Percentiles rank a stretch among this genome's conserved stretches.
Evolutionary conservation across 257 asterid genomes (phyloP).

Genomic region (Parsonsia alboflavescens): DNA sequence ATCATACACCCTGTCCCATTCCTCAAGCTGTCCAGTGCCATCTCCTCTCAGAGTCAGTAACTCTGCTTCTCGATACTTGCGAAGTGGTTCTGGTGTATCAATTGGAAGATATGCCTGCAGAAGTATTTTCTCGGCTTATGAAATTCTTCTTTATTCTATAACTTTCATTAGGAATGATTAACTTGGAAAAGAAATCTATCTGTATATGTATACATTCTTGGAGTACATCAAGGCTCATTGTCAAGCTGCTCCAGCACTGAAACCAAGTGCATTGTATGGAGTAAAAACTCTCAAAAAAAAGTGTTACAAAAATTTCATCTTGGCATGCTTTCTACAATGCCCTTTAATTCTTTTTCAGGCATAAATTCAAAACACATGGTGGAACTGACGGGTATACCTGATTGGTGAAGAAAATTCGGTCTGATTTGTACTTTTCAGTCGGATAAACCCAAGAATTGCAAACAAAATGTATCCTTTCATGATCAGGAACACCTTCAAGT

Average conservation of each 20-base stretch:
- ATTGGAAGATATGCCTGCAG: slow-evolving; percentile 65
- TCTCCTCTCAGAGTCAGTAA: slow-evolving; percentile 53
- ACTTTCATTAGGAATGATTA: background rate
- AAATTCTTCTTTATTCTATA: background rate
- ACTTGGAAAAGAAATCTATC: background rate
- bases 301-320: too few relatives aligned
- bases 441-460: slow-evolving; percentile 86
- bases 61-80: slow-evolving; percentile 55
- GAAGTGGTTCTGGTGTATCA: slow-evolving; percentile 55
- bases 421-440: slow-evolving; percentile 35
- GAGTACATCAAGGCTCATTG: background rate
- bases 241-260: background rate
- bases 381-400: slow-evolving; percentile 32
- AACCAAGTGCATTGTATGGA: background rate
- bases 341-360: too few relatives aligned
- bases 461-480: slow-evolving; percentile 52
- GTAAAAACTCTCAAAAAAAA: background rate
- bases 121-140: background rate
- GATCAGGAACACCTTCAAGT: slow-evolving; percentile 59
- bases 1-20: slow-evolving; percentile 74
- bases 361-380: too few relatives aligned
- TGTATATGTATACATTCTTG: too few relatives aligned
- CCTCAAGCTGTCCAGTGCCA: slow-evolving; percentile 59
- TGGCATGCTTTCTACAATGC: too few relatives aligned
- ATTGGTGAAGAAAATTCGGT: slow-evolving; percentile 61